These are phyloP conservation scores for Linderniella brevidens DNA, from an alignment of 257 asterid species.

Conservation along the genomic window DNA sequence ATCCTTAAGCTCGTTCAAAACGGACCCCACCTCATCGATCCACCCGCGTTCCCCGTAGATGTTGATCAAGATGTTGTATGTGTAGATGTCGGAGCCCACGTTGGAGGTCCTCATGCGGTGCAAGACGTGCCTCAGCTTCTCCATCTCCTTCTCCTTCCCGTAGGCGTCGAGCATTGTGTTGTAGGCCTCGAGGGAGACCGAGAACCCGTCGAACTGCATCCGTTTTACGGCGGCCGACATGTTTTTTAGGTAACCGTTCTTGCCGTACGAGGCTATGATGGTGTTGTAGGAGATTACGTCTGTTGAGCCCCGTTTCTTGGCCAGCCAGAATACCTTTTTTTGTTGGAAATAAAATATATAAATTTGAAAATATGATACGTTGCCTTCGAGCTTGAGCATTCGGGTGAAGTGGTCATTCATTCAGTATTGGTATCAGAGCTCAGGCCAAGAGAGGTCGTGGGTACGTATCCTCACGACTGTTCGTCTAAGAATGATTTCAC, in stretches of 20 bases:
- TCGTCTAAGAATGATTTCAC: too few relatives aligned
- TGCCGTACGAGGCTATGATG: conserved; percentile 75
- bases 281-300: conserved; percentile 80
- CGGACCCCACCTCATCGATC: conserved; percentile 61
- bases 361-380: too few relatives aligned
- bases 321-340: conserved; percentile 60
- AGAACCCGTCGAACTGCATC: conserved; percentile 76
- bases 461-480: too few relatives aligned
- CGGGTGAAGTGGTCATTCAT: too few relatives aligned
- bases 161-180: conserved; percentile 82
- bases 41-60: conserved; percentile 70
- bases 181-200: conserved; percentile 85
- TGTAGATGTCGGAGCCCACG: conserved; percentile 50
- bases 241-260: conserved; percentile 44
- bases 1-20: conserved; percentile 54
- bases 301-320: conserved; percentile 48
- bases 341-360: too few relatives aligned
- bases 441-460: too few relatives aligned
- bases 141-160: conserved; percentile 88
- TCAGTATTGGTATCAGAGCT: too few relatives aligned
- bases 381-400: too few relatives aligned
- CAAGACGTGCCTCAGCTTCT: too few relatives aligned
- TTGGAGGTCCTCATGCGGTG: conserved; percentile 62
- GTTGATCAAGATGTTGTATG: conserved; percentile 65
- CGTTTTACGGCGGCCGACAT: conserved; percentile 50